phyloP scores from a whole-genome alignment of 371 early-diverging fungal species.

The Nematocida ausubeli region DNA sequence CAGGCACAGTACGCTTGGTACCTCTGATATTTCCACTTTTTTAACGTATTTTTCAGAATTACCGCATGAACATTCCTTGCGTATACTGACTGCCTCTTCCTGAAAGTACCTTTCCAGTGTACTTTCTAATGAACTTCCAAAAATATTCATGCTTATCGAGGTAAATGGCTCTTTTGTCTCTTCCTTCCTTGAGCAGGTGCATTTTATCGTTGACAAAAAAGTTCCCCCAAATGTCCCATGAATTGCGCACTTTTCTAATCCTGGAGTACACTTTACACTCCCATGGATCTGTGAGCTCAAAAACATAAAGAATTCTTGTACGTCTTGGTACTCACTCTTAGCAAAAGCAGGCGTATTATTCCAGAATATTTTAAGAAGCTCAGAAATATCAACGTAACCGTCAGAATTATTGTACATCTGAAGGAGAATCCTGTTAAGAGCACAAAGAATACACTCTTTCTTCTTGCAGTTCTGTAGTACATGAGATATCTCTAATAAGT shows the following conservation, averaged over 20 bases:
- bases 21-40: conserved; percentile 10
- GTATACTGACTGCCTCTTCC: conserved; percentile 5
- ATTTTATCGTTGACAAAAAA: not conserved
- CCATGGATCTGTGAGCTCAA: conserved; percentile 38
- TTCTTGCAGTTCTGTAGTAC: not conserved
- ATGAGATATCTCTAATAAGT: conserved; percentile 12
- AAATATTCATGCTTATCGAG: conserved; percentile 37
- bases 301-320: conserved; percentile 39
- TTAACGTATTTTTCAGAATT: conserved; percentile 14
- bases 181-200: conserved; percentile 3
- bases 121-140: not conserved
- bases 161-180: conserved; percentile 15
- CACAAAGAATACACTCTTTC: conserved; percentile 14
- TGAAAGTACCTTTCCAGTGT: conserved; percentile 13
- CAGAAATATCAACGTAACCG: conserved; percentile 43
- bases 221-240: conserved; percentile 38
- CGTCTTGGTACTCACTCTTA: conserved; percentile 47
- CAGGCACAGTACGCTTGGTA: conserved; percentile 45
- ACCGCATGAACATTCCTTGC: conserved; percentile 27
- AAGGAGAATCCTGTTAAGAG: conserved; percentile 35
- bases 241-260: conserved; percentile 1
- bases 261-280: not conserved
- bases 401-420: conserved; percentile 38
- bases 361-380: conserved; percentile 45
- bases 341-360: conserved; percentile 18